Evolutionary conservation across 148 eudicot species (phyloP).

Genomic region (Pouteria glomerata): DNA sequence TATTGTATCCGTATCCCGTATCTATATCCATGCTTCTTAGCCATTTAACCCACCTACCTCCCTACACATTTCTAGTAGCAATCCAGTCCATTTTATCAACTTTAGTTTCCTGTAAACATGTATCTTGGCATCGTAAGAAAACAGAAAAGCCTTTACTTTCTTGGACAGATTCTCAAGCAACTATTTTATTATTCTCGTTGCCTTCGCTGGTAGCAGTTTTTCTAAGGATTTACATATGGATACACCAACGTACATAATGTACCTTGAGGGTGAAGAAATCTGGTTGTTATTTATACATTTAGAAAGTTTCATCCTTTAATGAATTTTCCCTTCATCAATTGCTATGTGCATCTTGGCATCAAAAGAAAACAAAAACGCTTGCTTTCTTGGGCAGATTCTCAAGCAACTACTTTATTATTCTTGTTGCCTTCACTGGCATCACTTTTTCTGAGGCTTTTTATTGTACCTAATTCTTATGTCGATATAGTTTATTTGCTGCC

Average conservation of each 20-base stretch:
- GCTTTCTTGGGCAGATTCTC: background rate
- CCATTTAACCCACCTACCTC: too few species aligned
- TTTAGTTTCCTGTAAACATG: too few species aligned
- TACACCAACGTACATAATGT: background rate
- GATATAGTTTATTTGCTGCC: slow-evolving; percentile 71
- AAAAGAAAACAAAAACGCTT: background rate
- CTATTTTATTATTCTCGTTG: background rate
- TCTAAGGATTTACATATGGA: background rate
- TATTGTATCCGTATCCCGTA: too few species aligned
- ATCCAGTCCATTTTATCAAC: too few species aligned
- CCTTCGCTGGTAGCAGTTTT: background rate
- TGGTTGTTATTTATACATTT: background rate
- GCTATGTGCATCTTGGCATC: background rate
- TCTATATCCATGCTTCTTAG: too few species aligned
- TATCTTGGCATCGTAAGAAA: too few species aligned
- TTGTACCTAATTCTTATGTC: background rate
- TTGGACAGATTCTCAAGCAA: background rate
- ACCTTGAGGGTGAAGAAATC: background rate
- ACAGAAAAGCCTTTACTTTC: background rate
- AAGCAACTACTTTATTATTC: background rate
- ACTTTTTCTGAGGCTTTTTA: background rate
- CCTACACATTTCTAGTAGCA: too few species aligned
- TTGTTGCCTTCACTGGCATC: background rate
- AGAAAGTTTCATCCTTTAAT: background rate
- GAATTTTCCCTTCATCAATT: background rate